phyloP scores from a whole-genome alignment of 352 stramenopile genomes.

The Globisporangium rhizosaccharum region DNA sequence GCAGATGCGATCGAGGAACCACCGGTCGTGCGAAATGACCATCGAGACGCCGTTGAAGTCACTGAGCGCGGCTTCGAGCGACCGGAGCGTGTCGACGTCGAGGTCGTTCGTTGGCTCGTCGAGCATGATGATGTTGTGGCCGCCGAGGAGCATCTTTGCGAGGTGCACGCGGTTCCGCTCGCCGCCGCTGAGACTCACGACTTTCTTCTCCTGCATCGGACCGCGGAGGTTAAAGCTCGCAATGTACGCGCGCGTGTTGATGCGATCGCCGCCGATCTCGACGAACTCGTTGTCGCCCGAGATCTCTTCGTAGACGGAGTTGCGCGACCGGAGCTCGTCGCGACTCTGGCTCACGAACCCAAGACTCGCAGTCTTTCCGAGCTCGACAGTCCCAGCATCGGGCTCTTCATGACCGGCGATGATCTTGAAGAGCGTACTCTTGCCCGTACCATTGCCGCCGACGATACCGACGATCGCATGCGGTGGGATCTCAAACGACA shows the following conservation, averaged over 20 bases:
- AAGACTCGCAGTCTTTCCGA: conserved; percentile 76
- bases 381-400: conserved; percentile 71
- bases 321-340: conserved; percentile 55
- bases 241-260: conserved; percentile 85
- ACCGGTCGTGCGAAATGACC: conserved; percentile 95
- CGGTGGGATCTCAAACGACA: conserved; percentile 93
- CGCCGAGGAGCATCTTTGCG: conserved; percentile 78
- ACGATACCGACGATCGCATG: conserved; percentile 96
- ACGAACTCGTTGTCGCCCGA: conserved; percentile 84
- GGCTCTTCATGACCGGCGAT: conserved; percentile 88
- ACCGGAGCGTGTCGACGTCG: conserved; percentile 82
- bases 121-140: conserved; percentile 85
- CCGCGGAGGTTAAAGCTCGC: conserved; percentile 83
- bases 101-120: conserved; percentile 88
- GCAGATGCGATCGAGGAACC: conserved; percentile 93
- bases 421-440: conserved; percentile 96
- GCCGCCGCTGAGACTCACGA: conserved; percentile 67
- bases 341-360: conserved; percentile 78
- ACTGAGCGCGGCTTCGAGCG: conserved; percentile 80
- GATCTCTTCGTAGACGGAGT: conserved; percentile 82
- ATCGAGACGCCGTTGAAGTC: conserved; percentile 91
- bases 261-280: conserved; percentile 63
- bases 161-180: conserved; percentile 85
- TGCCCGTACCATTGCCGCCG: conserved; percentile 97
- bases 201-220: conserved; percentile 82